Percentiles rank a stretch among this genome's conserved stretches.
Evolutionary conservation across 768 basidiomycete genomes (phyloP).

Genomic region (Lactifluus subvellereus): DNA sequence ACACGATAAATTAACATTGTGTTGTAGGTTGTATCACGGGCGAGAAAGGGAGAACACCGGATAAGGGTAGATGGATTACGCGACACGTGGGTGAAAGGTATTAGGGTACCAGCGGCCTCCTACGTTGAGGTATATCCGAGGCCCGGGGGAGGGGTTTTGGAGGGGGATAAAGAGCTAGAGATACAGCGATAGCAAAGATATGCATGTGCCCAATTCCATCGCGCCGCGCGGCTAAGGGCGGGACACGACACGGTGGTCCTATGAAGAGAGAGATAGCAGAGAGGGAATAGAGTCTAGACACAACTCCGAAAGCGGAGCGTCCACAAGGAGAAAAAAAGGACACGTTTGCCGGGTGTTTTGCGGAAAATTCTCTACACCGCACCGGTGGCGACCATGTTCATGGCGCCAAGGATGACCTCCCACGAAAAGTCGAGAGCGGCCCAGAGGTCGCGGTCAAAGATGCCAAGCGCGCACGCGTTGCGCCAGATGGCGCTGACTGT

Average conservation of each 20-base stretch:
- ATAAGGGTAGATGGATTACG: neutral
- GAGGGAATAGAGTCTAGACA: neutral
- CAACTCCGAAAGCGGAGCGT: neutral
- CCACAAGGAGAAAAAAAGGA: neutral
- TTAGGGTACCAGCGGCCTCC: constrained; percentile 10
- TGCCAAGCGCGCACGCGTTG: constrained; percentile 63
- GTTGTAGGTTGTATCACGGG: neutral
- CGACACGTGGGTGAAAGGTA: neutral
- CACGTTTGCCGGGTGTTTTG: neutral
- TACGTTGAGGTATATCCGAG: constrained; percentile 14
- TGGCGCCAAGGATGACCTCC: constrained; percentile 57
- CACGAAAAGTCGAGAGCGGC: constrained; percentile 60
- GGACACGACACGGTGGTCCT: constrained; percentile 16
- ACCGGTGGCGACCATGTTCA: constrained; percentile 33
- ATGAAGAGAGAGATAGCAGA: neutral
- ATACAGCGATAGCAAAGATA: constrained; percentile 14
- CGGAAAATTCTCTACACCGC: constrained; percentile 8
- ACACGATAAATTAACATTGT: constrained; percentile 21
- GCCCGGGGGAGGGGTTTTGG: neutral
- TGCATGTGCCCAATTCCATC: constrained; percentile 19
- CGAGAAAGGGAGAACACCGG: neutral
- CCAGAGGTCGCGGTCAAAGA: constrained; percentile 64
- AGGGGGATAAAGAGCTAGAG: constrained; percentile 14
- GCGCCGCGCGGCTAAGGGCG: constrained; percentile 17
- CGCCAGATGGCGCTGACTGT: constrained; percentile 64